Conservation (phyloP, 2,329 filamentous ascomycete genomes). For the Talaromyces sp. region DNA sequence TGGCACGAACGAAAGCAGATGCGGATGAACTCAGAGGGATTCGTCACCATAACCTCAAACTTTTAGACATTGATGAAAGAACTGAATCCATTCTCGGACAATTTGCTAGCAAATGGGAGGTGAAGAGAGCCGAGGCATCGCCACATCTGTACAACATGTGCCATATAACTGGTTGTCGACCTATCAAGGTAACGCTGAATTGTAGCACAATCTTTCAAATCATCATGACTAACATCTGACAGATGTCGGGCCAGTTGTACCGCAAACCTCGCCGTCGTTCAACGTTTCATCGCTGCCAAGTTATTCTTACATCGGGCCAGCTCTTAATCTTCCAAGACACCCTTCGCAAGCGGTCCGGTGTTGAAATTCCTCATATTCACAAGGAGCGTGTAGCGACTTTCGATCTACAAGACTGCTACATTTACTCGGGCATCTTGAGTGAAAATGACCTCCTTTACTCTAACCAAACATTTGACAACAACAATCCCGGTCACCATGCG, state of each 20-base stretch:
- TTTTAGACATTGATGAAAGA: constrained; percentile 60
- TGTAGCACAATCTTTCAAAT: background rate
- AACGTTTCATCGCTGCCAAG: constrained; percentile 56
- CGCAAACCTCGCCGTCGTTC: constrained; percentile 59
- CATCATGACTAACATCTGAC: constrained; percentile 1
- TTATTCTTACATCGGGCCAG: constrained; percentile 56
- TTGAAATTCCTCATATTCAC: constrained; percentile 55
- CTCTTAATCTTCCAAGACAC: constrained; percentile 59
- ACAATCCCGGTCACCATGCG: constrained; percentile 54
- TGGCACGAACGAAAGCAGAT: constrained; percentile 50
- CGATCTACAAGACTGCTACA: constrained; percentile 58
- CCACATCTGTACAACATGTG: constrained; percentile 64
- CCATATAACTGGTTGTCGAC: constrained; percentile 57
- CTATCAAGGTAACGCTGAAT: constrained; percentile 46
- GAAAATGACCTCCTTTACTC: constrained; percentile 59
- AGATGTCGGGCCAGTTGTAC: constrained; percentile 58
- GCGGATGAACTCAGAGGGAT: constrained; percentile 53
- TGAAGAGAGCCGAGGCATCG: constrained; percentile 58
- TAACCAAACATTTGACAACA: constrained; percentile 60
- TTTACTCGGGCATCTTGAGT: constrained; percentile 60
- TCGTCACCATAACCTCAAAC: constrained; percentile 53
- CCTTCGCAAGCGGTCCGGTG: constrained; percentile 50
- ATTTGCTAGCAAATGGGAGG: constrained; percentile 64
- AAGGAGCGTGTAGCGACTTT: constrained; percentile 56
- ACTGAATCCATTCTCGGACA: constrained; percentile 61